Base-by-base conservation (phyloP, 1,284 basidiomycete genomes). In the Leccinum subrobustum region DNA sequence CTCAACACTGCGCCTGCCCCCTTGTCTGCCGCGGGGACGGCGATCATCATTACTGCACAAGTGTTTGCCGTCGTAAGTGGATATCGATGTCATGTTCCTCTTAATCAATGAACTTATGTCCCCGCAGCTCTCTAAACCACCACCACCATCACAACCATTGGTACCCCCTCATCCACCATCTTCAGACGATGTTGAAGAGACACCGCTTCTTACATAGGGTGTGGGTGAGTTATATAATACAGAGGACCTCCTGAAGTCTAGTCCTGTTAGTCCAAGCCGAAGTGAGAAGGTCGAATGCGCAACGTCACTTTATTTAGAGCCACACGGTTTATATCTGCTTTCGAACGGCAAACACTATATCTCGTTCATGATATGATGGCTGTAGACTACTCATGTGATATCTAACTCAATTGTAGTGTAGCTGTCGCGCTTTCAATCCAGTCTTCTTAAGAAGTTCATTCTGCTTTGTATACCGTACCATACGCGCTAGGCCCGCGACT, bases 1-100 rank as follows among this genome's bases (percentile, higher is more conserved):
- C 67, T 68, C 27, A 59, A 61, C n/a, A 62, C 65, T 7, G 54
- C 62, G 12, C 67, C 66, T 37, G 37, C 60, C 4, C n/a, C 48
- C 2, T 47, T 64, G 37, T 68, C 67, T 7, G 52, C 55, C 20
- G 55, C 52, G 5, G 68, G 67, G 12, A 54, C 58, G 3, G 58
- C 9, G 11, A 62, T 64, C 11, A 65, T 66, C 51, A 52, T 66
- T 33, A 23, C 54, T 4, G 53, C 60, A 4, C 68, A 69, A 25
- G 31, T 53, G 33, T 54, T 54, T 20, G 58, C 60, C 29, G 54
- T 67, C 6, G 66, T 68, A 33, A 58, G 66, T 66, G 4, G 14
- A 27, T 29, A 29, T 27, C 27, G 50, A 27, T 52, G 16, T 3
- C 8, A 27, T 11, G 6, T 29, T 18, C 50, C n/a, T 11, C 3